Evolutionary conservation across 495 filamentous ascomycete species (phyloP), one percentile per base, ranked within the genome.

Genomic region (Podospora appendiculata): DNA sequence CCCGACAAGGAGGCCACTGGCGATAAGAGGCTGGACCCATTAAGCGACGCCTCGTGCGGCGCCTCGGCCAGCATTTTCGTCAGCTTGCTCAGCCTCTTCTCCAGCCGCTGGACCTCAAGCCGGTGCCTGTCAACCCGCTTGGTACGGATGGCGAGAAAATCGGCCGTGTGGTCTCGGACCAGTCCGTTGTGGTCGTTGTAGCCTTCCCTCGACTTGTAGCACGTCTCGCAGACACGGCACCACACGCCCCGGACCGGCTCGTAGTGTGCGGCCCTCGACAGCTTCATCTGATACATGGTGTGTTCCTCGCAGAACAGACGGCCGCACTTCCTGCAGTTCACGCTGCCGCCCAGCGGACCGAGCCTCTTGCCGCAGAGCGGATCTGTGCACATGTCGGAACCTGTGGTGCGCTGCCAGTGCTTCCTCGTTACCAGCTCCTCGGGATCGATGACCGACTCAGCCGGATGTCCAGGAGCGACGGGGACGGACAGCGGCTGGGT

Each of bases 271-370:
- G 89, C 84, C 44, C 91, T 78, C 9, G 89, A 95, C 16, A 98
- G 79, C 76, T 93, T 96, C 88, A 97, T 97, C 71, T 97, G 91
- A 60, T 97, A 98, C 93, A 96, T 96, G 33, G 92, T 96, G 71
- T 98, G 94, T 57, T 94, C 89, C 64, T 97, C 92, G 69, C 93
- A 98, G 63, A 96, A 98, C 35, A 98, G 73, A 56, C 83, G 86
- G 0, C 93, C 93, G 56, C 93, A 98, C 48, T 89, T 87, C 49
- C 93, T 76, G 63, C 93, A 98, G 62, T 98, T 95, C 57, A 97
- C 83, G 53, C 77, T 88, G 13, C 92, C 90, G 56, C 85, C 89
- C 17, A 85, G 77, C 11, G 84, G 79, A 5, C 88, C 89, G 11
- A 96, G 74, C 32, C 82, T 80, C 64, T 85, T 84, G 17, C 84